These are phyloP conservation scores for Penicillium alfredii DNA, from an alignment of 495 filamentous ascomycete genomes.

Conservation along the genomic window DNA sequence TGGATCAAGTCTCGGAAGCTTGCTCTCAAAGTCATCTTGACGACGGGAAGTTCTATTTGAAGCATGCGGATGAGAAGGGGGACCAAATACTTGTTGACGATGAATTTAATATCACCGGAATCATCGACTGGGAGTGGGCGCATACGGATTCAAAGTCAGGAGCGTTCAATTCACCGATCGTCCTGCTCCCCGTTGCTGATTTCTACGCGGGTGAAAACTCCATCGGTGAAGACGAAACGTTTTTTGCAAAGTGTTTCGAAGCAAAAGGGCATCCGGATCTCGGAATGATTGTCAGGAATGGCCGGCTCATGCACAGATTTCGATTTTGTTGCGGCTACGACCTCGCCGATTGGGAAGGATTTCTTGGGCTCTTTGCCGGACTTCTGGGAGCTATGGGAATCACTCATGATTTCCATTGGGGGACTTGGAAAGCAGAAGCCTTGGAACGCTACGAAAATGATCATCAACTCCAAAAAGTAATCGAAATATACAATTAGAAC, in stretches of 20 bases:
- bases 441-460: constrained; percentile 26
- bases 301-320: constrained; percentile 30
- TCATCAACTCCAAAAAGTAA: constrained; percentile 12
- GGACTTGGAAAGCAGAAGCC: constrained; percentile 26
- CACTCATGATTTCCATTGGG: constrained; percentile 25
- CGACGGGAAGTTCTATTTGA: constrained; percentile 35
- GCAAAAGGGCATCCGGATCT: constrained; percentile 25
- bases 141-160: constrained; percentile 26
- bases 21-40: constrained; percentile 10
- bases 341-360: constrained; percentile 35
- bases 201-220: constrained; percentile 36
- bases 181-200: constrained; percentile 36
- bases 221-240: constrained; percentile 29
- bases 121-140: constrained; percentile 44
- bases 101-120: constrained; percentile 37
- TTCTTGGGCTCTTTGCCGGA: constrained; percentile 34
- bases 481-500: not conserved
- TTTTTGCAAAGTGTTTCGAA: constrained; percentile 26
- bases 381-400: constrained; percentile 26
- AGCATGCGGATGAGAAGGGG: constrained; percentile 41
- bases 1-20: constrained; percentile 19
- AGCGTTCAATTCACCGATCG: constrained; percentile 38
- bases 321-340: constrained; percentile 36
- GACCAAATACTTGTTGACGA: constrained; percentile 43
- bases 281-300: constrained; percentile 27